phyloP scores from a whole-genome alignment of 345 rosid genomes.

The Camelina sativa region DNA sequence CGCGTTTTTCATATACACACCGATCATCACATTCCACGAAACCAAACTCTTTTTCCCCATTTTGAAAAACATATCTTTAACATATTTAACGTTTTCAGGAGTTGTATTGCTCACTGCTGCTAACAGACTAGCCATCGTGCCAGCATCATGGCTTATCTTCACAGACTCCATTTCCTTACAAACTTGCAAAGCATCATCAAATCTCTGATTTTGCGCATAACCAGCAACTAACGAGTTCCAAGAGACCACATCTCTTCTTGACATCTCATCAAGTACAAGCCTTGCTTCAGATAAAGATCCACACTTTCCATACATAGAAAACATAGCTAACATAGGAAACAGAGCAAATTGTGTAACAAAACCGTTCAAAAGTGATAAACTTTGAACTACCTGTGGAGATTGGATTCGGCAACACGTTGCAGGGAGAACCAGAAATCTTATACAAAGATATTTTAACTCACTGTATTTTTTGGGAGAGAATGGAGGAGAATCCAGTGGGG shows the following conservation, averaged over 20 bases:
- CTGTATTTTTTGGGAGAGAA: too few relatives aligned
- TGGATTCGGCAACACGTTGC: too few relatives aligned
- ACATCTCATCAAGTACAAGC: conserved; percentile 64
- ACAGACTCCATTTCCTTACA: conserved; percentile 64
- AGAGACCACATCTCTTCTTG: conserved; percentile 64
- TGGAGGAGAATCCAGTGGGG: too few relatives aligned
- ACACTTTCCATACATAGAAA: conserved; percentile 80
- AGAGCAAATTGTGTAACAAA: too few relatives aligned
- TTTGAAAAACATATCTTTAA: conserved; percentile 61
- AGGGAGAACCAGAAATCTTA: too few relatives aligned
- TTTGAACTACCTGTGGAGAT: too few relatives aligned
- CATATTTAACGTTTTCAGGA: conserved; percentile 53
- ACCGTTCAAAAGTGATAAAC: too few relatives aligned
- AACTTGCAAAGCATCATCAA: conserved; percentile 67
- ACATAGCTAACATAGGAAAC: too few relatives aligned
- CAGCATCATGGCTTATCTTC: conserved; percentile 56
- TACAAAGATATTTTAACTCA: too few relatives aligned
- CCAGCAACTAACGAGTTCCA: conserved; percentile 81
- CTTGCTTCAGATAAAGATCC: conserved; percentile 61
- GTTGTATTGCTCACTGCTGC: conserved; percentile 70
- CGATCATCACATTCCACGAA: conserved; percentile 83
- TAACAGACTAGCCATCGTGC: conserved; percentile 76
- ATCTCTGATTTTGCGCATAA: conserved; percentile 62
- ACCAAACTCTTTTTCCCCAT: conserved; percentile 54
- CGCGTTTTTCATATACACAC: conserved; percentile 60